These are phyloP conservation scores for Stereocaulon alpinum DNA, from an alignment of 495 filamentous ascomycete genomes.

Conservation along the genomic window DNA sequence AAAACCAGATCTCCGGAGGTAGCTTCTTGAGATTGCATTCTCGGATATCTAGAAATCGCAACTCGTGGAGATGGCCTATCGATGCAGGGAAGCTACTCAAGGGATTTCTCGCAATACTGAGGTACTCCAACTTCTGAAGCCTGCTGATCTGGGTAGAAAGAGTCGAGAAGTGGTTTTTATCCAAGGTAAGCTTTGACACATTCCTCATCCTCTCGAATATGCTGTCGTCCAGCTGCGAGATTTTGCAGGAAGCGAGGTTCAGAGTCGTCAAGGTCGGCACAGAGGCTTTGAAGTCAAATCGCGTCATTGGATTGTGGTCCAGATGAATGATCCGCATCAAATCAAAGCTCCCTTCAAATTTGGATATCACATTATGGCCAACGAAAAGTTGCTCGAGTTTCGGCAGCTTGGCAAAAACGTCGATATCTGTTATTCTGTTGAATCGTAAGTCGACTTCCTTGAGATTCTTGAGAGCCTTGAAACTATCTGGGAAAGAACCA, in stretches of 20 bases:
- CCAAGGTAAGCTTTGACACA: conserved; percentile 74
- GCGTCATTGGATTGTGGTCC: conserved; percentile 87
- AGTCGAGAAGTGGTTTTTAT: conserved; percentile 91
- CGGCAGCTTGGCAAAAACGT: conserved; percentile 71
- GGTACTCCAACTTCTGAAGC: conserved; percentile 71
- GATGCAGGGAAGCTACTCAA: conserved; percentile 72
- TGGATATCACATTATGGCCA: conserved; percentile 84
- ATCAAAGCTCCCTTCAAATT: conserved; percentile 75
- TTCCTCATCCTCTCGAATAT: conserved; percentile 81
- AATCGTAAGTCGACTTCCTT: conserved; percentile 91
- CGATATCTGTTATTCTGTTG: conserved; percentile 77
- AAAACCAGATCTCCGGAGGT: conserved; percentile 88
- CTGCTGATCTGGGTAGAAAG: conserved; percentile 76
- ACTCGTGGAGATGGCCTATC: conserved; percentile 73
- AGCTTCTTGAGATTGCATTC: conserved; percentile 85
- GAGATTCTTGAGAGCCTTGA: conserved; percentile 61
- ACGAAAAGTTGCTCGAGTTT: conserved; percentile 75
- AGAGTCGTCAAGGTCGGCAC: conserved; percentile 74
- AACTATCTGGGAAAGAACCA: conserved; percentile 58
- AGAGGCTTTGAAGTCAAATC: conserved; percentile 69
- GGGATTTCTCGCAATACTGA: conserved; percentile 87
- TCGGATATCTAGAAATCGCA: conserved; percentile 74
- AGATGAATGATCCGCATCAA: conserved; percentile 73
- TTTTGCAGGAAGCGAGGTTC: conserved; percentile 77
- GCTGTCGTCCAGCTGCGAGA: conserved; percentile 72